phyloP scores from a whole-genome alignment of 768 basidiomycete genomes.

The Tylopilus sp. region DNA sequence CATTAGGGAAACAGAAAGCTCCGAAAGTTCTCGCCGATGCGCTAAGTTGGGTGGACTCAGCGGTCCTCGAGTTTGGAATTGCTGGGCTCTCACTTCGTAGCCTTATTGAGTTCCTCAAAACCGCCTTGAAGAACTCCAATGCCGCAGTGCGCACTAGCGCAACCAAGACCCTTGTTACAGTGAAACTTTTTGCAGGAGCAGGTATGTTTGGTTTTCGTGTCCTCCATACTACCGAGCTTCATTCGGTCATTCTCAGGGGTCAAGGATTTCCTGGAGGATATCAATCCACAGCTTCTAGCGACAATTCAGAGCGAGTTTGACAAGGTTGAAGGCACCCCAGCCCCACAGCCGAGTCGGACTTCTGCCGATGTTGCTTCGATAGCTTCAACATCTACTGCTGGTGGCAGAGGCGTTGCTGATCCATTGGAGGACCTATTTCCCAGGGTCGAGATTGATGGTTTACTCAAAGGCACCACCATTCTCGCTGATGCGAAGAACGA shows the following conservation, averaged over 20 bases:
- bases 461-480: conserved; percentile 81
- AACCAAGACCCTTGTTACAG: conserved; percentile 87
- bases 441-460: conserved; percentile 84
- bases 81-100: conserved; percentile 76
- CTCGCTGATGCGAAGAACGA: conserved; percentile 85
- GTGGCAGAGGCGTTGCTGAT: conserved; percentile 46
- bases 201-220: conserved; percentile 44
- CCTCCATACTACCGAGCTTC: background rate
- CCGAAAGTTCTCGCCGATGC: conserved; percentile 96
- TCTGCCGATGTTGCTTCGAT: conserved; percentile 71
- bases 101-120: conserved; percentile 90
- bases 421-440: conserved; percentile 94
- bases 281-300: conserved; percentile 88
- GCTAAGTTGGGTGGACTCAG: conserved; percentile 81
- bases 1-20: conserved; percentile 92
- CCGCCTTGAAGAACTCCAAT: conserved; percentile 86
- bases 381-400: conserved; percentile 41
- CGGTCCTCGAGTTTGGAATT: conserved; percentile 88
- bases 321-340: conserved; percentile 73
- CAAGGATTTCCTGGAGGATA: conserved; percentile 87
- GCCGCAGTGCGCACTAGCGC: conserved; percentile 91
- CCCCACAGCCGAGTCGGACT: conserved; percentile 75
- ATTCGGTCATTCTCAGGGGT: conserved; percentile 55
- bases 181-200: conserved; percentile 87
- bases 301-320: conserved; percentile 93